Base-by-base conservation (phyloP, 2,329 filamentous ascomycete genomes). In the Aspergillus tamarii region DNA sequence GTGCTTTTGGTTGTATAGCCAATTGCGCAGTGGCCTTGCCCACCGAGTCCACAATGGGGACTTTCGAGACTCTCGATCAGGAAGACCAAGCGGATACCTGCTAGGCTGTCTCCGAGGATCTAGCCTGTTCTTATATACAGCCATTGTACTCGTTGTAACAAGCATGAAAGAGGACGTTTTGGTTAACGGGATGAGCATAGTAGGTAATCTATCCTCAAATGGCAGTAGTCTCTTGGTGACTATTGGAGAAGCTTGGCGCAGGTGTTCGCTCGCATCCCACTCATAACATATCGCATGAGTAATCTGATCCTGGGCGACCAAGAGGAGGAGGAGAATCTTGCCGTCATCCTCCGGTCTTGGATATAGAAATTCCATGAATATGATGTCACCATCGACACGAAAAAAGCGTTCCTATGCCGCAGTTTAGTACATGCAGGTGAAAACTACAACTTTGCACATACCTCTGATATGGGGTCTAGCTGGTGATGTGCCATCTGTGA, bases 321-420 rank as follows among this genome's bases (percentile, higher is more conserved):
- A 76, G 26, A 97, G 80, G 12, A 97, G 81, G 4, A 98, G 83
- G n/a, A 96, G 89, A 50, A 96, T 86, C 69, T 89, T 88, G 60
- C 89, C 83, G 11, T 87, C 84, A 64, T 94, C 89, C 59, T 87
- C 84, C 0, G 85, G 78, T 11, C 84, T 84, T 9, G 93, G 91
- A 64, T 91, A 88, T 3, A 99, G 83, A 67, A 98, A 99, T 26
- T 93, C 91, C 83, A 97, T 89, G 69, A 92, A 91, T 70, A 94
- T 84, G 61, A 98, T 92, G n/a, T 89, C 83, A 1, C 92, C 93
- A 9, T 88, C 85, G 9, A 93, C 81, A 53, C 76, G 74, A 64
- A 83, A 80, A 57, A 81, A 82, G n/a, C 74, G 76, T 70, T 84
- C 82, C 81, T 84, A 34, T 34, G 14, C 11, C n/a, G 10, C 32